Percentiles rank a stretch among this genome's conserved stretches.
Evolutionary conservation across 352 stramenopile species (phyloP).

Genomic region (Phytopythium delawarense): DNA sequence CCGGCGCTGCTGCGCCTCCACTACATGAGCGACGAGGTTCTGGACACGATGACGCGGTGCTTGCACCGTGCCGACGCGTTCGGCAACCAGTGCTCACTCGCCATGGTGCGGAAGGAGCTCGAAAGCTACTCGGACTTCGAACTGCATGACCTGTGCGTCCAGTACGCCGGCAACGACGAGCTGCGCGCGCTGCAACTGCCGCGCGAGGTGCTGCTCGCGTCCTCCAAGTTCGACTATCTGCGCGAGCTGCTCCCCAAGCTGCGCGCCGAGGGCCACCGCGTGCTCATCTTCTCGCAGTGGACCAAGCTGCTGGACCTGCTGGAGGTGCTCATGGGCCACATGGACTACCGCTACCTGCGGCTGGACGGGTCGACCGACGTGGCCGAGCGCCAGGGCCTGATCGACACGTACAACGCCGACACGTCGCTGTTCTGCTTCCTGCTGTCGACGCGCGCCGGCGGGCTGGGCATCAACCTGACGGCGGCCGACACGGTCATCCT

Average conservation of each 20-base stretch:
- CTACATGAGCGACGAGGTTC: constrained; percentile 63
- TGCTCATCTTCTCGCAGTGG: constrained; percentile 98
- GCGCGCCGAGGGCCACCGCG: constrained; percentile 83
- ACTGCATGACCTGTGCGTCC: constrained; percentile 91
- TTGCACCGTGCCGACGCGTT: constrained; percentile 83
- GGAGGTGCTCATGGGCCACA: constrained; percentile 75
- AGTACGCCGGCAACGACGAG: constrained; percentile 79
- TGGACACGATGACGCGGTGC: constrained; percentile 77
- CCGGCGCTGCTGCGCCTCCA: constrained; percentile 91
- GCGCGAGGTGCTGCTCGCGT: constrained; percentile 88
- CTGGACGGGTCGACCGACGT: constrained; percentile 80
- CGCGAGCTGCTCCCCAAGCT: constrained; percentile 87
- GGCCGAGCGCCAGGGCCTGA: constrained; percentile 67
- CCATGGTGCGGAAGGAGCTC: constrained; percentile 91
- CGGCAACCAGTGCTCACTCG: constrained; percentile 75
- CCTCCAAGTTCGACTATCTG: constrained; percentile 93
- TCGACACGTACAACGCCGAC: constrained; percentile 88
- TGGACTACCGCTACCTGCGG: constrained; percentile 73
- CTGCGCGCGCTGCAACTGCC: constrained; percentile 85
- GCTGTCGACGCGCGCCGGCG: constrained; percentile 95
- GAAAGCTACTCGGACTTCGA: constrained; percentile 95
- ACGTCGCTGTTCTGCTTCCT: constrained; percentile 95
- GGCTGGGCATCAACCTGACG: constrained; percentile 98
- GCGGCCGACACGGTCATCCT: constrained; percentile 88
- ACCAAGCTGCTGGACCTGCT: constrained; percentile 95